A percentile compares a stretch with the other conserved stretches of the same genome.
Conservation (phyloP, 371 early-diverging fungal species). For the Chytridium lagenaria region DNA sequence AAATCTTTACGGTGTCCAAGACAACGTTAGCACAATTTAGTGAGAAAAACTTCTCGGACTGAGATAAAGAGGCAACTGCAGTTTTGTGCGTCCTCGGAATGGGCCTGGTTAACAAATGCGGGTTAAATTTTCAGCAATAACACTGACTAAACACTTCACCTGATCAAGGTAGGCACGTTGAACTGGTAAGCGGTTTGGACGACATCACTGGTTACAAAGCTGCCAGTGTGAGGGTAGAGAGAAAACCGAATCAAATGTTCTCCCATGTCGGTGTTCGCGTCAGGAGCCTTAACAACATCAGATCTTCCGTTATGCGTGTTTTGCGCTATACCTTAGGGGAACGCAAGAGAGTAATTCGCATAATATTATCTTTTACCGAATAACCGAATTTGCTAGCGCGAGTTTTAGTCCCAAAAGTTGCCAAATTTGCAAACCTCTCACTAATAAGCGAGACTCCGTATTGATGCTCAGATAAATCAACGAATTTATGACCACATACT, state of each 20-base stretch:
- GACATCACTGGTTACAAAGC: slow-evolving; percentile 79
- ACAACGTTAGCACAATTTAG: slow-evolving; percentile 81
- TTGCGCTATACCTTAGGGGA: too few relatives aligned
- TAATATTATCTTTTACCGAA: too few relatives aligned
- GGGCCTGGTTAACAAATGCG: background rate
- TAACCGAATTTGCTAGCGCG: too few relatives aligned
- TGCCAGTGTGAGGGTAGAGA: slow-evolving; percentile 83
- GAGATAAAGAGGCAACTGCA: slow-evolving; percentile 53
- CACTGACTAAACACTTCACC: too few relatives aligned
- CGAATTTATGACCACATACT: too few relatives aligned
- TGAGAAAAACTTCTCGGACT: slow-evolving; percentile 58
- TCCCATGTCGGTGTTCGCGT: slow-evolving; percentile 71
- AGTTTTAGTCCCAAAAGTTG: too few relatives aligned
- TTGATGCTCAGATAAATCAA: too few relatives aligned
- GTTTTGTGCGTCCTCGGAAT: background rate
- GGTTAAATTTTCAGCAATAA: background rate
- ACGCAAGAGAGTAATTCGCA: too few relatives aligned
- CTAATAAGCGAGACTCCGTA: too few relatives aligned
- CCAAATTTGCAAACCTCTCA: too few relatives aligned
- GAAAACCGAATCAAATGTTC: slow-evolving; percentile 79
- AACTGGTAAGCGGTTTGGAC: slow-evolving; percentile 85
- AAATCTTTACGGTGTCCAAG: slow-evolving; percentile 83
- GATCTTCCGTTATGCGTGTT: too few relatives aligned
- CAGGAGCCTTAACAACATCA: too few relatives aligned
- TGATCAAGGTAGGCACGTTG: slow-evolving; percentile 76